A percentile compares a stretch with the other conserved stretches of the same genome.
Conservation (phyloP, 2,329 filamentous ascomycete species). For the Cordyceps pruinosa region DNA sequence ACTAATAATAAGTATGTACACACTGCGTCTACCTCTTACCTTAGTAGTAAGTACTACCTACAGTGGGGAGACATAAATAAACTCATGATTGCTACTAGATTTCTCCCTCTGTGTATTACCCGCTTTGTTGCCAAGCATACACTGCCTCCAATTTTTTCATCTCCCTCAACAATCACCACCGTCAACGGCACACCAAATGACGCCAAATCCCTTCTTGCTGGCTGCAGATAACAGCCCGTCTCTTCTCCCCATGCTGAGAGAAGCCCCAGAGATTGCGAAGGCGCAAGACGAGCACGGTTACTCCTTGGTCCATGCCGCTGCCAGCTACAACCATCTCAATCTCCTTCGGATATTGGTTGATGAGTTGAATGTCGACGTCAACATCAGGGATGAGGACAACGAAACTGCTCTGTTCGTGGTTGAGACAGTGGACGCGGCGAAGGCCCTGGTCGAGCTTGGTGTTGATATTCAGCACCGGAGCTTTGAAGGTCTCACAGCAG, state of each 20-base stretch:
- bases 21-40: too few relatives aligned
- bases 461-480: conserved; percentile 61
- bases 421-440: conserved; percentile 73
- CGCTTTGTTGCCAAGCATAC: too few relatives aligned
- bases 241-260: conserved; percentile 67
- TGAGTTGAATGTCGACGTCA: conserved; percentile 70
- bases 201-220: conserved; percentile 61
- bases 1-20: too few relatives aligned
- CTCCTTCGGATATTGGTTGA: conserved; percentile 69
- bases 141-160: conserved; percentile 8
- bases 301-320: conserved; percentile 85
- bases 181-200: conserved; percentile 28
- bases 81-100: too few relatives aligned
- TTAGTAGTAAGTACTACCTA: too few relatives aligned
- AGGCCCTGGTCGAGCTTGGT: conserved; percentile 71
- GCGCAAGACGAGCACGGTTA: conserved; percentile 88
- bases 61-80: too few relatives aligned
- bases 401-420: conserved; percentile 95
- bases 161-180: not conserved
- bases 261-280: conserved; percentile 68
- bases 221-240: conserved; percentile 74
- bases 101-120: too few relatives aligned
- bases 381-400: conserved; percentile 81
- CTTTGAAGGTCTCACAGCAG: conserved; percentile 69
- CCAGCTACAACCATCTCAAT: conserved; percentile 82